Evolutionary conservation across 1,284 basidiomycete genomes (phyloP).

Genomic region (Trichosporon sp.): DNA sequence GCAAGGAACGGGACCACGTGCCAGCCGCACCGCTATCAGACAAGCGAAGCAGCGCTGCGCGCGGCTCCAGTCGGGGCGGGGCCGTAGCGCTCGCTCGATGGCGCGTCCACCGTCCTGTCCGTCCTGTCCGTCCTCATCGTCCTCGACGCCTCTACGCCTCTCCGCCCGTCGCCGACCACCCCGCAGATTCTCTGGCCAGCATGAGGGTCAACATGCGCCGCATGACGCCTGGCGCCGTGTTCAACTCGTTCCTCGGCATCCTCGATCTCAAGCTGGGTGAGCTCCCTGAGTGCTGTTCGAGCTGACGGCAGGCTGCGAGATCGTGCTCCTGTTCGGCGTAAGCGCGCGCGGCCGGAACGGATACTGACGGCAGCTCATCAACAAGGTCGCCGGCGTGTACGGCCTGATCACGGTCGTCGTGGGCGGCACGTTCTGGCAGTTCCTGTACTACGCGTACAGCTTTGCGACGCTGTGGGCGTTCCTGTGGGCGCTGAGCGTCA

Average conservation of each 20-base stretch:
- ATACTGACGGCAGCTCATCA: conserved; percentile 63
- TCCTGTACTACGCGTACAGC: conserved; percentile 90
- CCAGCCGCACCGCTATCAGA: neutral
- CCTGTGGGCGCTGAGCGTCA: conserved; percentile 79
- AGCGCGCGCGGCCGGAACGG: conserved; percentile 33
- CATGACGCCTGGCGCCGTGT: conserved; percentile 48
- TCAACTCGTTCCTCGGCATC: conserved; percentile 73
- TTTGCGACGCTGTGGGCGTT: conserved; percentile 74
- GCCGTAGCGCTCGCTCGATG: neutral
- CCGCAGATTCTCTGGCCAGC: neutral
- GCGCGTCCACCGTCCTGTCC: neutral
- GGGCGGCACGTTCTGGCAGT: conserved; percentile 82
- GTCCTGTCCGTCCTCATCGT: too few relatives aligned
- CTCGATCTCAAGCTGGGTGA: conserved; percentile 81
- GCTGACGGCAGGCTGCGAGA: conserved; percentile 57
- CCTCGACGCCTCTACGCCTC: neutral
- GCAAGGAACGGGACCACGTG: neutral
- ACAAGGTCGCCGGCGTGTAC: conserved; percentile 97
- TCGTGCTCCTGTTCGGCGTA: conserved; percentile 80
- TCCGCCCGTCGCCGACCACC: neutral
- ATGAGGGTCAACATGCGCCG: conserved; percentile 37
- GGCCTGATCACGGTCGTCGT: conserved; percentile 87
- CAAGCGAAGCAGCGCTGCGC: neutral
- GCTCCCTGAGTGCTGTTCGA: conserved; percentile 11
- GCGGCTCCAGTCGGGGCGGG: neutral